Evolutionary conservation across 768 basidiomycete genomes (phyloP), one percentile per base, ranked within the genome.

Genomic region (Pilatotrama ljubarskyi): DNA sequence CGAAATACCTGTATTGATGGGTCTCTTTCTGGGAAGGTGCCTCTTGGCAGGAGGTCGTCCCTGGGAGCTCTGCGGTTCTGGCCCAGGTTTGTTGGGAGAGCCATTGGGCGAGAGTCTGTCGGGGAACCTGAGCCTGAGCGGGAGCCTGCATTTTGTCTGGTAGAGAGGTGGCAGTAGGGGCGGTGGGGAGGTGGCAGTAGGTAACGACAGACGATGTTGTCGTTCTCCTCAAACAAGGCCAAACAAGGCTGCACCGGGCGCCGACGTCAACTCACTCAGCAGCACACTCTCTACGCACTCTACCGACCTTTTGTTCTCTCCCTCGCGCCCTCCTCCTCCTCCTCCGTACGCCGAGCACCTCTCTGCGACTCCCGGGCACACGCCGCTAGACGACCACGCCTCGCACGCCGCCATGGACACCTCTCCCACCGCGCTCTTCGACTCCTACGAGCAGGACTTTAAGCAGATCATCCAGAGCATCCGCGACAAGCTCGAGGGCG

Each of bases 391-490:
- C 26, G 41, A 13, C 35, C 17, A 15, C 2, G 22, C 11, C 22
- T n/a, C n/a, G n/a, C 26, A 13, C 11, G 29, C 42, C 43, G 44
- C 47, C 26, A 94, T 93, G 91, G 90, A 93, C 73, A 85, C 81
- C 67, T 89, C 91, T 7, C 90, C 92, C 13, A 91, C 90, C 5
- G 80, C 90, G 32, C 81, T 93, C n/a, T 94, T 94, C 68, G 89
- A 94, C 64, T 88, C 87, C 14, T 98, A 98, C 69, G 93, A 96
- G 69, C 86, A 89, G 69, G 96, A 98, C 76, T 95, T 97, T 72
- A 82, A 86, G 67, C 86, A 91, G 70, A 86, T 96, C 67, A 78
- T 95, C 26, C 77, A 82, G 38, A 85, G 85, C 53, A 85, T 97
- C 62, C 81, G 81, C 58, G 82, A 82, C 48, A 94, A 93, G 74